Evolutionary conservation across 768 basidiomycete species (phyloP).

Genomic region (Mycena rosella): DNA sequence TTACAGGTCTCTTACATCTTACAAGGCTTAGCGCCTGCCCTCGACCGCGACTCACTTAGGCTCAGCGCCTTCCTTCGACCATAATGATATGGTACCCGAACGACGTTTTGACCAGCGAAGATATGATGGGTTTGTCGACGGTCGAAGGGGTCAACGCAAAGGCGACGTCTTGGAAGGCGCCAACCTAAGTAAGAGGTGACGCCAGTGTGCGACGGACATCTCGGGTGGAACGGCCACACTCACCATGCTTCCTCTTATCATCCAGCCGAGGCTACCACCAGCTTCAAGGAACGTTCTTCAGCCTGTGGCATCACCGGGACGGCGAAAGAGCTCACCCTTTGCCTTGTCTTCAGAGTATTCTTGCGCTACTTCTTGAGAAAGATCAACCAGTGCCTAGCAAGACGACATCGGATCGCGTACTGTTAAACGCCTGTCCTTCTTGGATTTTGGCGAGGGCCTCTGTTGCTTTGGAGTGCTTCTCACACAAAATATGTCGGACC

Average conservation of each 20-base stretch:
- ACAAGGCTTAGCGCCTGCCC: background rate
- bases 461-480: constrained; percentile 84
- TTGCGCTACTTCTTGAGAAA: constrained; percentile 71
- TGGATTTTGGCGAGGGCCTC: constrained; percentile 87
- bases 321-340: constrained; percentile 64
- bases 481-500: constrained; percentile 90
- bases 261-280: constrained; percentile 91
- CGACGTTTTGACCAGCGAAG: constrained; percentile 83
- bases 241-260: constrained; percentile 87
- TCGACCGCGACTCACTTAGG: no score
- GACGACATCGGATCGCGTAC: constrained; percentile 12
- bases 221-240: background rate
- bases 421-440: constrained; percentile 88
- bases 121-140: constrained; percentile 80
- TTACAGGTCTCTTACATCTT: background rate
- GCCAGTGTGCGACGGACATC: no score
- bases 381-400: background rate
- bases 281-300: constrained; percentile 54
- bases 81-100: constrained; percentile 91
- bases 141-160: constrained; percentile 85
- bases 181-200: constrained; percentile 44
- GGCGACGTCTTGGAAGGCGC: constrained; percentile 90
- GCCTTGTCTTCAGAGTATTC: constrained; percentile 95
- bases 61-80: constrained; percentile 83
- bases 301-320: background rate